A percentile compares a stretch with the other conserved stretches of the same genome.
Evolutionary conservation across 2,329 filamentous ascomycete genomes (phyloP).

Genomic region (Capronia americana): DNA sequence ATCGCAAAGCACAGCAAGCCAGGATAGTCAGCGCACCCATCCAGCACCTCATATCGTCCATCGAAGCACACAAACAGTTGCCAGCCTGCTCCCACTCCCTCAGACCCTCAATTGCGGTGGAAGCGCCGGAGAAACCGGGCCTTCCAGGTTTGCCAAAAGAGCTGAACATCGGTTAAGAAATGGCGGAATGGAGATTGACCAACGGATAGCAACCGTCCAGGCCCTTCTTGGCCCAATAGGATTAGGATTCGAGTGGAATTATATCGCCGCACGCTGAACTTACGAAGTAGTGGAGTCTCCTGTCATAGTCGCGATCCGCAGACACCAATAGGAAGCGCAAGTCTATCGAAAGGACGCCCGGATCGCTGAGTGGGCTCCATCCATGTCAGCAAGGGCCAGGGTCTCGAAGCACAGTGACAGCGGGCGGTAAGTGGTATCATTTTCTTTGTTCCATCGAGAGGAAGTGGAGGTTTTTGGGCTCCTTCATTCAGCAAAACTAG

Average conservation of each 20-base stretch:
- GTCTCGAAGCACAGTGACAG: neutral
- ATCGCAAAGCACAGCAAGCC: neutral
- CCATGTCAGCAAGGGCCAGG: neutral
- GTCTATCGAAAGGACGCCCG: neutral
- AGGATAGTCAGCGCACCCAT: neutral
- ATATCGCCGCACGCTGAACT: slow-evolving; percentile 22
- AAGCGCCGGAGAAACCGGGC: neutral
- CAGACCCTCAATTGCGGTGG: neutral
- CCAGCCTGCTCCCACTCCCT: neutral
- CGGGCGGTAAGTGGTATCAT: neutral
- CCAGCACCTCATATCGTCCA: neutral
- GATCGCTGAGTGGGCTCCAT: neutral
- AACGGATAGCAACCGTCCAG: neutral
- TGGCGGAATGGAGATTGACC: neutral
- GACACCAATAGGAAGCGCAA: slow-evolving; percentile 15
- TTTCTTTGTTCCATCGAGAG: neutral
- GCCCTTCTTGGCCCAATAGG: neutral
- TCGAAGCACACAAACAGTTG: neutral
- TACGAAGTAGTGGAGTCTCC: neutral
- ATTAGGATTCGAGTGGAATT: slow-evolving; percentile 18
- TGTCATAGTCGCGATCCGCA: slow-evolving; percentile 2
- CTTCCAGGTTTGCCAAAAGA: neutral
- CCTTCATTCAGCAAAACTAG: neutral
- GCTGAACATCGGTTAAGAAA: neutral
- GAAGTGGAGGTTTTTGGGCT: neutral